Evolutionary conservation across 306 rosid species (phyloP).

Genomic region (Fragaria vesca): DNA sequence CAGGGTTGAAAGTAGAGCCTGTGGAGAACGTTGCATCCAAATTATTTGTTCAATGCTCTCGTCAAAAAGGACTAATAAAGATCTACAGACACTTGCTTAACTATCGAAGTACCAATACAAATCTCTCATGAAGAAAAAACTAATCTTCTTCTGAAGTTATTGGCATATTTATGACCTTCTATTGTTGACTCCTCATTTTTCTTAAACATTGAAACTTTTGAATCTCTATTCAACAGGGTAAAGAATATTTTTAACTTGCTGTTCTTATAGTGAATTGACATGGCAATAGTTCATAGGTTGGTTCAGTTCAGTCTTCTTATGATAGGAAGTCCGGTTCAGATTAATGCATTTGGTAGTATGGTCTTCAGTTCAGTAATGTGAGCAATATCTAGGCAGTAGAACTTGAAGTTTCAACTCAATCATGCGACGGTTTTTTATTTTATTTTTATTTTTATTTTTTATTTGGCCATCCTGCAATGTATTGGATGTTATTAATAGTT

Average conservation of each 20-base stretch:
- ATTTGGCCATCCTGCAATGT: not conserved
- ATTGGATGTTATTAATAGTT: not conserved
- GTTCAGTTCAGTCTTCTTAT: not conserved
- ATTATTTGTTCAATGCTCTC: conserved; percentile 96
- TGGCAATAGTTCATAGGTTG: not conserved
- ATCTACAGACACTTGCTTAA: conserved; percentile 96
- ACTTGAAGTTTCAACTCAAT: not conserved
- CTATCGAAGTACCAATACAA: conserved; percentile 60
- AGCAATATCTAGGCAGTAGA: not conserved
- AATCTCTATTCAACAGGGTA: not conserved
- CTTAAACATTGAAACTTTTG: not conserved
- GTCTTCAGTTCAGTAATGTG: not conserved
- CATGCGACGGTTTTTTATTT: not conserved
- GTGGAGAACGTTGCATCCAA: conserved; percentile 93
- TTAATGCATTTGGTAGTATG: not conserved
- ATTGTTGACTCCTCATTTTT: not conserved
- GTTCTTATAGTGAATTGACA: not conserved
- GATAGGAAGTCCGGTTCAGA: not conserved
- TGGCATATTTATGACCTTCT: not conserved
- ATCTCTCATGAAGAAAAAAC: not conserved
- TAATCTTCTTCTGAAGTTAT: not conserved
- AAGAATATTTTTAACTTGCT: not conserved
- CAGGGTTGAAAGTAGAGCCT: conserved; percentile 82
- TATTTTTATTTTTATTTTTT: not conserved
- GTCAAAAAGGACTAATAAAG: conserved; percentile 94